These are phyloP conservation scores for Aureobasidium melanogenum DNA, from an alignment of 2,329 filamentous ascomycete species.

Conservation along the genomic window DNA sequence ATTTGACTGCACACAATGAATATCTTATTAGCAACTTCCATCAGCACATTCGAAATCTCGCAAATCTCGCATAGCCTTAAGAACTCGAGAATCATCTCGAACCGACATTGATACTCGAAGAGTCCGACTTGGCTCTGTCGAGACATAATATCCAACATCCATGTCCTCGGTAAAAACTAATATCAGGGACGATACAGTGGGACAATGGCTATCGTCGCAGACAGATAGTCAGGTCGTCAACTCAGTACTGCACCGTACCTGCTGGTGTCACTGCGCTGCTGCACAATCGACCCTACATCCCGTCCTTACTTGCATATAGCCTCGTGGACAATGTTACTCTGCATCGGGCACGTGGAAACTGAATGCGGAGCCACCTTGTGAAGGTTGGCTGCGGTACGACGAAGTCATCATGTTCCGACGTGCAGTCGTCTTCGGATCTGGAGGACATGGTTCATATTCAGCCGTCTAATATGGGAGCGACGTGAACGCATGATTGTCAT, in stretches of 20 bases:
- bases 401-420: background rate
- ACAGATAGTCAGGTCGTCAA: background rate
- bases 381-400: background rate
- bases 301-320: background rate
- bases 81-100: background rate
- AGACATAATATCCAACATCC: background rate
- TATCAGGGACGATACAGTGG: slow-evolving; percentile 20
- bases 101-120: background rate
- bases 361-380: background rate
- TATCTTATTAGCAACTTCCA: background rate
- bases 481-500: slow-evolving; percentile 4
- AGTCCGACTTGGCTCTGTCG: background rate
- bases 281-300: slow-evolving; percentile 1
- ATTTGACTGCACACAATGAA: background rate
- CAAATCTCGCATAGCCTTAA: background rate
- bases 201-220: background rate
- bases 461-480: background rate
- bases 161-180: background rate
- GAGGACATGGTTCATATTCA: background rate
- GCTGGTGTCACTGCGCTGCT: background rate
- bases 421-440: background rate
- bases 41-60: background rate
- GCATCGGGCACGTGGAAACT: slow-evolving; percentile 7
- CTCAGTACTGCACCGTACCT: background rate
- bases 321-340: slow-evolving; percentile 1